These are phyloP conservation scores for Cladorrhinum sp. DNA, from an alignment of 2,329 filamentous ascomycete genomes.

Conservation along the genomic window DNA sequence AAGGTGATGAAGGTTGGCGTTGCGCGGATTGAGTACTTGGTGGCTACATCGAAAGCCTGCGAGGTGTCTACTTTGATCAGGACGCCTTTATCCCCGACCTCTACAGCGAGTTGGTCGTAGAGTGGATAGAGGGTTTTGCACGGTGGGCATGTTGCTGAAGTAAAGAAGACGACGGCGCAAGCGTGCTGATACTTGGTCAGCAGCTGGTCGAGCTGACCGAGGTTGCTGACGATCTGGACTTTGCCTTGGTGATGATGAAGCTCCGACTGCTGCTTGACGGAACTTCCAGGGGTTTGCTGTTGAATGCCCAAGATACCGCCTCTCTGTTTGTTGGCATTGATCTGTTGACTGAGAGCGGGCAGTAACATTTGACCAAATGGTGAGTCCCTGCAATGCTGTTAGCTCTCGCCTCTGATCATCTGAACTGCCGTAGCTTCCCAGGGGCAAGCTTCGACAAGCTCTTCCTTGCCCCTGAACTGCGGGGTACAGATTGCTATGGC, in stretches of 20 bases:
- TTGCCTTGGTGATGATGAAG: constrained; percentile 36
- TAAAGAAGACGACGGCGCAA: constrained; percentile 87
- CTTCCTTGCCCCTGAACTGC: too few species aligned
- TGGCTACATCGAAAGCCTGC: constrained; percentile 59
- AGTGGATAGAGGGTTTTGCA: constrained; percentile 80
- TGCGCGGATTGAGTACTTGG: constrained; percentile 64
- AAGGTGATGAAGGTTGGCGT: constrained; percentile 92
- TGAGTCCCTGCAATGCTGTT: constrained; percentile 20
- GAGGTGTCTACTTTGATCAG: constrained; percentile 84
- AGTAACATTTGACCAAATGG: constrained; percentile 72
- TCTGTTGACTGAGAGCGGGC: constrained; percentile 59
- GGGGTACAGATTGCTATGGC: not conserved
- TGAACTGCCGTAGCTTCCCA: too few species aligned
- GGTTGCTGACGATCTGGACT: constrained; percentile 60
- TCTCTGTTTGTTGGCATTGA: constrained; percentile 47
- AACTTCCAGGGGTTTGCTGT: constrained; percentile 29
- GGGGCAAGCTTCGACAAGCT: too few species aligned
- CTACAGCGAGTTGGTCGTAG: constrained; percentile 75
- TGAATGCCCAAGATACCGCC: constrained; percentile 54
- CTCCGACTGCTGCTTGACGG: constrained; percentile 30
- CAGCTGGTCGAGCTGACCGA: constrained; percentile 58
- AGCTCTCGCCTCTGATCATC: too few species aligned
- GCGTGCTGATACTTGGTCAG: constrained; percentile 59
- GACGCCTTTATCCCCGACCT: constrained; percentile 63
- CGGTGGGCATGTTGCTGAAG: constrained; percentile 78